Percentiles rank a stretch among this genome's conserved stretches.
phyloP scores from a whole-genome alignment of 208 protist genomes.

The Wallacemonas sp. region DNA sequence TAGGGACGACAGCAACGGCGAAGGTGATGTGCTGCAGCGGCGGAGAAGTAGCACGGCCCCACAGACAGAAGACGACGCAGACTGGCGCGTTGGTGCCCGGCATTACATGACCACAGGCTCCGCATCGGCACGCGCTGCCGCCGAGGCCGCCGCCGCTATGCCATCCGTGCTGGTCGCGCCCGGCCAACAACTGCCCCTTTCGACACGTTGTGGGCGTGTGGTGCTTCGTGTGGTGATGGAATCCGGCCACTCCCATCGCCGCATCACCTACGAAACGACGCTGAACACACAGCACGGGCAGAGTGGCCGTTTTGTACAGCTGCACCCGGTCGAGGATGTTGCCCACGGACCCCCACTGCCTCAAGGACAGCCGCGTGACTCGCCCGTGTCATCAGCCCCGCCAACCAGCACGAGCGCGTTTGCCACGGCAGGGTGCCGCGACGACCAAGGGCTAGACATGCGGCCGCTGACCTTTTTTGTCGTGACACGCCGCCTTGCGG shows the following conservation, averaged over 20 bases:
- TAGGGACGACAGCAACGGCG: neutral
- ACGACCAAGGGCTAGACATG: constrained; percentile 25
- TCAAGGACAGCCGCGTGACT: neutral
- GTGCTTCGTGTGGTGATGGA: constrained; percentile 19
- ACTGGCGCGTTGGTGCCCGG: neutral
- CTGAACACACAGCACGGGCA: constrained; percentile 18
- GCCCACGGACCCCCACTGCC: neutral
- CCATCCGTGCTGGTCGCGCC: constrained; percentile 18
- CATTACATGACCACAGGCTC: neutral
- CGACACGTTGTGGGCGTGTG: constrained; percentile 17
- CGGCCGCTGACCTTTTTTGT: constrained; percentile 65
- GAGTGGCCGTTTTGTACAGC: constrained; percentile 13
- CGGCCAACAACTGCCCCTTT: constrained; percentile 25
- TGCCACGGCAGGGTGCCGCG: neutral
- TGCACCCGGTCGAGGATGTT: constrained; percentile 2
- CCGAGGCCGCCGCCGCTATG: neutral
- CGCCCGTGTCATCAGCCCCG: neutral
- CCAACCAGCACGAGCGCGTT: neutral
- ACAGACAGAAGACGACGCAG: too few species aligned
- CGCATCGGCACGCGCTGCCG: neutral
- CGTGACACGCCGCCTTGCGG: constrained; percentile 30
- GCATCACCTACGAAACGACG: constrained; percentile 15
- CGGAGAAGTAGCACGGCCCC: too few species aligned
- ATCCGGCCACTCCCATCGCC: constrained; percentile 5
- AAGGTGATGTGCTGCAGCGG: too few species aligned